A percentile compares a stretch with the other conserved stretches of the same genome.
Conservation (phyloP, 495 filamentous ascomycete species). For the Stereocaulon alpinum region DNA sequence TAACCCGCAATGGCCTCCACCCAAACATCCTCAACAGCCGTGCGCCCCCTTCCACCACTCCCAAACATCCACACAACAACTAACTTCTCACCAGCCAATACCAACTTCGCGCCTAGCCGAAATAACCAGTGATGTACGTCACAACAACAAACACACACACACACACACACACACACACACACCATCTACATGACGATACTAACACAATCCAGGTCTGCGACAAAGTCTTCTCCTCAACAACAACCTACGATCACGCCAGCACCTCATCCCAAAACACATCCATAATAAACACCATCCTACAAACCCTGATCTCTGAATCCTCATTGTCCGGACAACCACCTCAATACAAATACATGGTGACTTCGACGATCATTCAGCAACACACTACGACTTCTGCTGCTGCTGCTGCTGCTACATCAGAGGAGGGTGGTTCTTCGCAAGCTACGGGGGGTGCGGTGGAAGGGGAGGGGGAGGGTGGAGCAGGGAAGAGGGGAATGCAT, state of each 20-base stretch:
- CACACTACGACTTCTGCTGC: constrained; percentile 47
- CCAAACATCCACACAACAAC: background rate
- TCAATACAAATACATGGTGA: constrained; percentile 82
- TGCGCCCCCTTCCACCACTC: background rate
- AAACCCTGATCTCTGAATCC: constrained; percentile 73
- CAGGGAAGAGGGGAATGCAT: constrained; percentile 70
- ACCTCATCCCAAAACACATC: constrained; percentile 76
- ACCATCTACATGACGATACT: too few species aligned
- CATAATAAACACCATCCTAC: constrained; percentile 87
- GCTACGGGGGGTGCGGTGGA: background rate
- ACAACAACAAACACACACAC: background rate
- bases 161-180: background rate
- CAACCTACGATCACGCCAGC: constrained; percentile 71
- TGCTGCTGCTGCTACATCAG: too few species aligned
- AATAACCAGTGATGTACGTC: constrained; percentile 70
- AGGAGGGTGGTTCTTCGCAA: background rate
- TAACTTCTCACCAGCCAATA: constrained; percentile 48
- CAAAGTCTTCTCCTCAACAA: constrained; percentile 54
- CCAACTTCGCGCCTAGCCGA: constrained; percentile 65
- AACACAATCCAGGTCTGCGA: constrained; percentile 54
- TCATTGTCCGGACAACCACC: constrained; percentile 33
- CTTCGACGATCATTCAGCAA: constrained; percentile 97
- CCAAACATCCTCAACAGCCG: background rate
- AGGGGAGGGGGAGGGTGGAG: constrained; percentile 15
- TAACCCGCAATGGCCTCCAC: too few species aligned